Evolutionary conservation across 257 asterid species (phyloP).

Genomic region (Nicotiana obtusifolia): DNA sequence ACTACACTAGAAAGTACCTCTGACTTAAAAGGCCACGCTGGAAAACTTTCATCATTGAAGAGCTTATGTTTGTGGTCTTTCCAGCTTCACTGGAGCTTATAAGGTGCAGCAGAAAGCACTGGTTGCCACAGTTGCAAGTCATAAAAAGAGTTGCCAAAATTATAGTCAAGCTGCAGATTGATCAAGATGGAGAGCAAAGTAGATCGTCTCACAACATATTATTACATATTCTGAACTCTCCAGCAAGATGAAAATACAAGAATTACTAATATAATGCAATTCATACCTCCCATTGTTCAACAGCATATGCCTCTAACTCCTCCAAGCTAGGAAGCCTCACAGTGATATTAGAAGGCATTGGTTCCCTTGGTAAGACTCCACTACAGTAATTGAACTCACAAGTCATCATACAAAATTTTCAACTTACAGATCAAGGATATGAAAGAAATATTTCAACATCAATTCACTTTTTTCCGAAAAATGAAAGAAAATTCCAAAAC

Average conservation of each 20-base stretch:
- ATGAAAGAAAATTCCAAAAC: no score
- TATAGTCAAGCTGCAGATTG: constrained; percentile 25
- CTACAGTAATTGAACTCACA: constrained; percentile 39
- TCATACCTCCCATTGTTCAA: constrained; percentile 92
- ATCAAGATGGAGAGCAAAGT: constrained; percentile 19
- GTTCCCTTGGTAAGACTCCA: constrained; percentile 92
- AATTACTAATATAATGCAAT: constrained; percentile 11
- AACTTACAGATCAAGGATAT: background rate
- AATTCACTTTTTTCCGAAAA: no score
- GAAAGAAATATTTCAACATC: background rate
- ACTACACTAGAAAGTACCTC: constrained; percentile 45
- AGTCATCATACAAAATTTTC: constrained; percentile 13
- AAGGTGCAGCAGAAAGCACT: constrained; percentile 93
- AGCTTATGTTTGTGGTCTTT: constrained; percentile 70
- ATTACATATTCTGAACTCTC: background rate
- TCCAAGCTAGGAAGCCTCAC: constrained; percentile 87
- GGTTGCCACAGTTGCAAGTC: constrained; percentile 47
- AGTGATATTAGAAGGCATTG: constrained; percentile 75
- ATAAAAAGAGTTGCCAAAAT: constrained; percentile 36
- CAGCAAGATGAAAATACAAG: constrained; percentile 9
- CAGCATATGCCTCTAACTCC: constrained; percentile 85
- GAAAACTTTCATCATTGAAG: constrained; percentile 94
- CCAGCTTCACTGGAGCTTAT: constrained; percentile 84
- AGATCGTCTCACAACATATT: constrained; percentile 15
- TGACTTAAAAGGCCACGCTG: constrained; percentile 93